Base-by-base conservation (phyloP, 2,329 filamentous ascomycete genomes). In the Ophiognomonia clavigignenti-juglandacearum region DNA sequence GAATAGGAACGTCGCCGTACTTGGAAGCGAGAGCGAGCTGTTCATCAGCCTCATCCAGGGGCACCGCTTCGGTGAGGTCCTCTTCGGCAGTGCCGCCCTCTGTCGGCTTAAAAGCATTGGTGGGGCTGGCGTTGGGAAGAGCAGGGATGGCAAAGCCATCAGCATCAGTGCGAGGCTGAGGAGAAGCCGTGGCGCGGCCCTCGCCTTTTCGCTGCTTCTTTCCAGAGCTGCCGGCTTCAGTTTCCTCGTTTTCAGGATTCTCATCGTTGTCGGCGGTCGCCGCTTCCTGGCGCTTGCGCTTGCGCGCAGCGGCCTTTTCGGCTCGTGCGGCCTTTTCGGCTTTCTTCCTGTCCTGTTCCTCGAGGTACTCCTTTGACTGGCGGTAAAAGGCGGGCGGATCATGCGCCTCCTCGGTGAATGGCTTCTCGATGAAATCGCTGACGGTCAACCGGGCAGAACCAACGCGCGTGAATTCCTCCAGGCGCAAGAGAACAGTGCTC, bases 391-490 rank as follows among this genome's bases (percentile, higher is more conserved):
- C 85, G 0, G 93, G 93, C 1, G 93, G 93, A 56, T 95, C 88
- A 53, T 88, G 84, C 20, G 84, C 83, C 57, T 91, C 87, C 18
- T 90, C 65, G 19, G 43, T 24, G 22, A 49, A 45, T 4, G 39
- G 34, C 4, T 44, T 44, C 10, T 49, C 40, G 18, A 26, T 45
- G 51, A 87, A 83, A 48, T 96, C 85, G 52, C 91, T 85, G 18
- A 98, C 87, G 0, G 89, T 93, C 65, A 97, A 77, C 42, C 82
- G 80, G 54, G 89, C 89, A 51, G 86, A 90, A 53, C 88, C 86
- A 0, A 92, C 96, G 26, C 84, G 78, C 54, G 88, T 89, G 68
- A 97, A 98, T 61, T 98, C 93, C 55, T 91, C 84, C 9, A 98
- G 72, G 52, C 93, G 89, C 62, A 92, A 88, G 59, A 90, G 86